phyloP scores from a whole-genome alignment of 1,284 basidiomycete genomes.

The Chondrostereum purpureum region DNA sequence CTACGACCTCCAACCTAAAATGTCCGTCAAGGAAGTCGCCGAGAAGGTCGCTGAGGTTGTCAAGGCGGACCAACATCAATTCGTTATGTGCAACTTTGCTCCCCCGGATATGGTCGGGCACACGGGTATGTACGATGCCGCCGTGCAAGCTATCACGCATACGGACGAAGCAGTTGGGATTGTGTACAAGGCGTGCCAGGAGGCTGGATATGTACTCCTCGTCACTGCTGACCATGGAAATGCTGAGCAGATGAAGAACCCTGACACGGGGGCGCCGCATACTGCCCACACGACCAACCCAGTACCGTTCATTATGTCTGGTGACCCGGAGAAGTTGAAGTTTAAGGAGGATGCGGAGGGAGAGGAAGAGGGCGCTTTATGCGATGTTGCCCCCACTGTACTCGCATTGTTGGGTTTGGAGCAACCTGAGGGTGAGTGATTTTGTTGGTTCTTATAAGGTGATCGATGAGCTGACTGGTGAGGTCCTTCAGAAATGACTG shows the following conservation, averaged over 20 bases:
- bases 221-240: slow-evolving; percentile 93
- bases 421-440: slow-evolving; percentile 50
- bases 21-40: slow-evolving; percentile 82
- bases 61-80: slow-evolving; percentile 62
- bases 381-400: slow-evolving; percentile 85
- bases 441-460: not conserved
- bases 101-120: slow-evolving; percentile 95
- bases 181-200: slow-evolving; percentile 77
- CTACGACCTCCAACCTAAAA: slow-evolving; percentile 82
- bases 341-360: slow-evolving; percentile 36
- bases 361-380: slow-evolving; percentile 54
- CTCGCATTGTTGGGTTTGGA: slow-evolving; percentile 65
- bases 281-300: slow-evolving; percentile 83
- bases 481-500: slow-evolving; percentile 46
- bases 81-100: slow-evolving; percentile 95
- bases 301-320: slow-evolving; percentile 50
- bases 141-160: slow-evolving; percentile 75
- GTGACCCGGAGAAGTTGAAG: slow-evolving; percentile 24
- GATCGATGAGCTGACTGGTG: slow-evolving; percentile 7
- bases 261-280: slow-evolving; percentile 76
- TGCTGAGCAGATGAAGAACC: slow-evolving; percentile 87
- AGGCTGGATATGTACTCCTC: slow-evolving; percentile 78
- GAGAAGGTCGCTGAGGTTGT: slow-evolving; percentile 87
- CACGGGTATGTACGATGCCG: slow-evolving; percentile 84
- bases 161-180: slow-evolving; percentile 85